Base-by-base conservation (phyloP, 106 monocot genomes). In the Allium cepa region DNA sequence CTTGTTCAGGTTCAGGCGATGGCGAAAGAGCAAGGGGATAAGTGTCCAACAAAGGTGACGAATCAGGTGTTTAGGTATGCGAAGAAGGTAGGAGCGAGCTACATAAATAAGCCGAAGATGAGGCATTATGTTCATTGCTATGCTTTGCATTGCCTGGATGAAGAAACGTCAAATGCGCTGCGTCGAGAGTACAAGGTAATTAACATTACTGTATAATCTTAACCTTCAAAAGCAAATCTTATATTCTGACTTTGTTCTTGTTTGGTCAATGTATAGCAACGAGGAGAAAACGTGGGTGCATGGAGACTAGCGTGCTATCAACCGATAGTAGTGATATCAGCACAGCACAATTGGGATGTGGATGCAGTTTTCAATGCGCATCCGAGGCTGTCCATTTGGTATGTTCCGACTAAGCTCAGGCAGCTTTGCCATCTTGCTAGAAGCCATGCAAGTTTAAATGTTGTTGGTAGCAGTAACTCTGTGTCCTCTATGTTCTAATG, bases 71-170 rank as follows among this genome's bases (percentile, higher is more conserved):
- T 97, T 76, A 74, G 96, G 56, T 92, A 84, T 70, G 96, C 96
- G 26, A 91, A 97, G 85, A 79, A 70, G 55, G 84, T 84, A 5
- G 96, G 96, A 7, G 96, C 92, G 68, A 86, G 80, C 84, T 92
- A 89, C 96, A 97, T 97, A 57, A 97, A 97, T 85, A 97, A 97
- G 88, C 96, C 96, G n/a, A 97, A 97, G 86, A 97, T 97, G 96
- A 57, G 96, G 81, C 96, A 97, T 77, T 97, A 97, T 82, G 96
- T 97, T 46, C 96, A 97, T 84, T 97, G 96, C 84, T 96, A 97
- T 77, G 96, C 96, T 10, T 78, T 97, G 14, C 96, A 97, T 76
- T 88, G 88, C 76, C 84, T 97, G 7, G 96, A 92, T 81, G 86
- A 88, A 80, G 92, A 78, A 66, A 77, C 74, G 8, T 97, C 96